phyloP scores from a whole-genome alignment of 441 rosid species.

The Daphne laureola region DNA sequence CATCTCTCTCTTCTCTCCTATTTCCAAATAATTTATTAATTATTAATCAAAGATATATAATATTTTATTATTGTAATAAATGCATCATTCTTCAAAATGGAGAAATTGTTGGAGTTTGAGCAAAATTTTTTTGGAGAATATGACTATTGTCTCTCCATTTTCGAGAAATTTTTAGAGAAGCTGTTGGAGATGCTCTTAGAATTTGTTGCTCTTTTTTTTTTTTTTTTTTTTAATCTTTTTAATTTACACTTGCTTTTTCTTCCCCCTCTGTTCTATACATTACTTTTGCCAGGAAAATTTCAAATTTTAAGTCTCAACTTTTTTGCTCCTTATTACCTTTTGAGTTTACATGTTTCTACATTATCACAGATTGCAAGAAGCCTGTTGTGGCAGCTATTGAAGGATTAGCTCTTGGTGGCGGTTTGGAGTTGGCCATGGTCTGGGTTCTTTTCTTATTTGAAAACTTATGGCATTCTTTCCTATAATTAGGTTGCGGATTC shows the following conservation, averaged over 20 bases:
- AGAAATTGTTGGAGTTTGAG: too few species aligned
- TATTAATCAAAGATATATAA: too few species aligned
- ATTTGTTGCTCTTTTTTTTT: neutral
- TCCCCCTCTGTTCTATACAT: too few species aligned
- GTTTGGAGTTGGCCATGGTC: conserved; percentile 90
- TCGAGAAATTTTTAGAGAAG: too few species aligned
- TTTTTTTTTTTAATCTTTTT: neutral
- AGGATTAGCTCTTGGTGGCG: conserved; percentile 98
- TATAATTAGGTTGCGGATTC: neutral
- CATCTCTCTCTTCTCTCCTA: too few species aligned
- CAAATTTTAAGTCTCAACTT: neutral
- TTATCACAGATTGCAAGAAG: conserved; percentile 60
- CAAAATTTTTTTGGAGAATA: too few species aligned
- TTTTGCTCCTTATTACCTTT: neutral
- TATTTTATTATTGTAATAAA: too few species aligned
- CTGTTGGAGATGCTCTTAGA: too few species aligned
- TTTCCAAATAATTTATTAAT: too few species aligned
- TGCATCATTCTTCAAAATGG: too few species aligned
- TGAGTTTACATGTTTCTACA: conserved; percentile 12
- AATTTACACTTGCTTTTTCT: neutral
- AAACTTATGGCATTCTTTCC: neutral
- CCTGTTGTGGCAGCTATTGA: conserved; percentile 95
- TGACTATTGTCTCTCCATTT: too few species aligned
- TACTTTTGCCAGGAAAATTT: too few species aligned
- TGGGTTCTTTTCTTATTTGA: conserved; percentile 18